A percentile compares a stretch with the other conserved stretches of the same genome.
These are phyloP conservation scores for Priceomyces fermenticarens DNA, from an alignment of 805 yeast genomes.

Conservation along the genomic window DNA sequence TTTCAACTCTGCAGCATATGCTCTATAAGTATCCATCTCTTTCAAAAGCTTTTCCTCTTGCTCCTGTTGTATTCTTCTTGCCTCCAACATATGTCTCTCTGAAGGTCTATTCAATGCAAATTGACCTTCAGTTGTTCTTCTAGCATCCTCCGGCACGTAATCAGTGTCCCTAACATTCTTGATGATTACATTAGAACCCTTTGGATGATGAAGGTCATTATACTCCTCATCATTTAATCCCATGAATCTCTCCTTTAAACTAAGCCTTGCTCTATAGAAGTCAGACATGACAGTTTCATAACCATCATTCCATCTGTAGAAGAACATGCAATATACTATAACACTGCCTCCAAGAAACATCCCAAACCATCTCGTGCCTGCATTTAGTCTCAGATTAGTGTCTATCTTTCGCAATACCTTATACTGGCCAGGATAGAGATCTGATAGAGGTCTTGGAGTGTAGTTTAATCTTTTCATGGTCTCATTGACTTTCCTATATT, in stretches of 20 bases:
- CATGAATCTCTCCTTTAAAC: slow-evolving; percentile 49
- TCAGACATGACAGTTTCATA: slow-evolving; percentile 71
- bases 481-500: slow-evolving; percentile 63
- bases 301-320: slow-evolving; percentile 84
- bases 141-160: slow-evolving; percentile 39
- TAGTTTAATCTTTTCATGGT: slow-evolving; percentile 73
- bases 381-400: slow-evolving; percentile 49
- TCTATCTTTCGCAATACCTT: slow-evolving; percentile 64
- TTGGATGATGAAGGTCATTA: slow-evolving; percentile 56
- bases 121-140: slow-evolving; percentile 44
- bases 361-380: slow-evolving; percentile 61
- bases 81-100: slow-evolving; percentile 69
- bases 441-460: slow-evolving; percentile 74
- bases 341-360: slow-evolving; percentile 47
- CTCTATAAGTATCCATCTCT: slow-evolving; percentile 25
- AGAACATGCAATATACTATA: slow-evolving; percentile 60
- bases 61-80: slow-evolving; percentile 65
- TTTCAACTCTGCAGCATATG: slow-evolving; percentile 17
- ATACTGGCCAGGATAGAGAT: slow-evolving; percentile 73
- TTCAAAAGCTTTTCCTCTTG: slow-evolving; percentile 52
- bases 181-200: slow-evolving; percentile 35
- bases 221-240: slow-evolving; percentile 60
- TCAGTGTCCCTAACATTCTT: slow-evolving; percentile 44
- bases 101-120: slow-evolving; percentile 64
- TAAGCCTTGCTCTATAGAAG: slow-evolving; percentile 60